Evolutionary conservation across 805 yeast genomes (phyloP).

Genomic region (Candida methanosorbosa): DNA sequence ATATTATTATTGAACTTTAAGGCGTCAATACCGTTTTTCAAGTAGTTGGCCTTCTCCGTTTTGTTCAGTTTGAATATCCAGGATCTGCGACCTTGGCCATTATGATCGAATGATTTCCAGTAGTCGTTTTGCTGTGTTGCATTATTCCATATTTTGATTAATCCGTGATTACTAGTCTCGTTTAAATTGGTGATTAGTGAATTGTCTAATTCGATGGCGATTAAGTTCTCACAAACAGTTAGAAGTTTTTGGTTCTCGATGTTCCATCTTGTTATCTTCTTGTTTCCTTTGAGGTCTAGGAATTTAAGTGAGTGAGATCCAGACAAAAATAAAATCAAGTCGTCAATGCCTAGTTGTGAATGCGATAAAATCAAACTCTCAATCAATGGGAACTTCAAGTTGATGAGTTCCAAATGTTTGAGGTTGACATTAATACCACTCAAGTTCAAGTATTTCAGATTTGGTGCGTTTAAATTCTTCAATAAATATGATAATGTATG

Average conservation of each 20-base stretch:
- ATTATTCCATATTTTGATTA: constrained; percentile 17
- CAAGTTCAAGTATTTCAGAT: constrained; percentile 38
- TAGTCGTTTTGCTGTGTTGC: constrained; percentile 14
- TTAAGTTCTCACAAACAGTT: constrained; percentile 37
- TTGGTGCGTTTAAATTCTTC: constrained; percentile 33
- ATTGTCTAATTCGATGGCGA: constrained; percentile 60
- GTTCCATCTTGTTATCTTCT: constrained; percentile 51
- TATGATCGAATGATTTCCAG: constrained; percentile 46
- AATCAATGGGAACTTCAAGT: constrained; percentile 29
- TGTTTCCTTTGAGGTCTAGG: constrained; percentile 61
- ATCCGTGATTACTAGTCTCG: constrained; percentile 22
- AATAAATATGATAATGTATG: constrained; percentile 35
- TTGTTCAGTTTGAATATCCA: constrained; percentile 55
- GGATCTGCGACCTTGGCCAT: constrained; percentile 62
- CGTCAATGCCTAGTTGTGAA: constrained; percentile 27
- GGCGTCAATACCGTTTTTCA: constrained; percentile 15
- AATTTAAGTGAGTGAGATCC: constrained; percentile 35
- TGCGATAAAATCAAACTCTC: constrained; percentile 36
- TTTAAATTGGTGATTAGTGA: constrained; percentile 44
- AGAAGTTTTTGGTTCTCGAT: constrained; percentile 39
- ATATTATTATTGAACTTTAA: constrained; percentile 26
- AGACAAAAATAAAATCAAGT: constrained; percentile 26
- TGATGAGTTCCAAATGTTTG: constrained; percentile 29
- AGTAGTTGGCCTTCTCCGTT: constrained; percentile 12
- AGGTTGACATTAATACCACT: constrained; percentile 42